Evolutionary conservation across 2,329 filamentous ascomycete species (phyloP), one percentile per base, ranked within the genome.

Genomic region (Colletotrichum eremochloae): DNA sequence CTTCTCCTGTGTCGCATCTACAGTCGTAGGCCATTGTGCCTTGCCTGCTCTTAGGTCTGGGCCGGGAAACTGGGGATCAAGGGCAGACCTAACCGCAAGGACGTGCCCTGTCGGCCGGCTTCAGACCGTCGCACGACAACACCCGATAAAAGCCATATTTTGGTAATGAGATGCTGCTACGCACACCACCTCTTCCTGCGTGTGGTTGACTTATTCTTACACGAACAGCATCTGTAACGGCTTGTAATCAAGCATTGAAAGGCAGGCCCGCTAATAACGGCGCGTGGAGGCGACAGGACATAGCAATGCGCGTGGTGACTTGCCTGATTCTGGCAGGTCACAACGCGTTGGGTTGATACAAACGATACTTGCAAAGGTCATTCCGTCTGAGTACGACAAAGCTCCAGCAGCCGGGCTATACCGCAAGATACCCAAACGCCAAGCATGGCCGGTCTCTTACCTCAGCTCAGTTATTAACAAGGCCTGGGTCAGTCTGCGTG

Each of bases 261-360:
- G 18, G 18, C 20, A 44, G 14, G 48, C 15, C 5, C 40, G 52
- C 63, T 53, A 58, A 66, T 66, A 40, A 58, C 7, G 14, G 36
- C 29, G 29, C 52, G 20, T 55, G 24, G 14, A 20, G 31, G 56
- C 57, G 40, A 29, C 5, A 42, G 36, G 29, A 12, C 55, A 44
- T 20, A 2, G 24, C 33, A 60, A 64, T 64, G 42, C 3, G 58
- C 60, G 42, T 56, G n/a, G 40, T 50, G 50, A 31, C 38, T 52
- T 67, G 48, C 70, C 66, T 48, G 46, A 65, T 60, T 60, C 52
- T 57, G 69, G 69, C 69, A 69, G 60, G 53, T 69, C 58, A 60
- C 44, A 40, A 42, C 52, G 57, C 57, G 14, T 31, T 44, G n/a
- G 62, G 38, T 24, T 29, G 44, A 50, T 63, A 63, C 60, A 40